Base-by-base conservation (phyloP, 148 eudicot genomes). In the Bassia scoparia region DNA sequence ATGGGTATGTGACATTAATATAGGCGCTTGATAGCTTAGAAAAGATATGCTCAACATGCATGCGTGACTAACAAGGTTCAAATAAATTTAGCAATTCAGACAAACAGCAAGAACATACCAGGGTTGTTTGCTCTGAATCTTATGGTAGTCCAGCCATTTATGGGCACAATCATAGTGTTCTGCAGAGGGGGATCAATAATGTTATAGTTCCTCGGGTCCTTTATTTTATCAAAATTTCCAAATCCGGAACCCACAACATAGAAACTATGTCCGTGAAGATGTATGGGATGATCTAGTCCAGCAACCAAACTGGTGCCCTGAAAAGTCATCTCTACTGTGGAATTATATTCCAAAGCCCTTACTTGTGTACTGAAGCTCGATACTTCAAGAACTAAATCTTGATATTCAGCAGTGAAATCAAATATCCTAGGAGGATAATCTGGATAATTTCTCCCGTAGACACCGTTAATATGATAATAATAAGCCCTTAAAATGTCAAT, bases 81-180 rank as follows among this genome's bases (percentile, higher is more conserved):
- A 6, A 56, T 30, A 26, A n/a, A 58, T 12, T 58, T 27, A 58
- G 34, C 33, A 27, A 29, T 37, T 7, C 3, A 37, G 41, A 17
- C 34, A 58, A 29, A 26, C 11, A 34, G 34, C 17, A 56, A 63
- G 23, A 35, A 69, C 69, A 0, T 71, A 82, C 81, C 84, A 30
- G 84, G 84, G 72, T 82, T 82, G 7, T 82, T 35, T 13, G 84
- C 81, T 59, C 17, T 53, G 74, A 82, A 82, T 74, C 84, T 70
- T 48, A 82, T 61, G 26, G 84, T 50, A 6, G 77, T 48, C 84
- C 81, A 82, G 3, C 84, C 84, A 75, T 75, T 75, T 71, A 15
- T 71, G 2, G 78, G 84, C 33, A 82, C 81, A 50, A 75, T 16
- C 27, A 71, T 79, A 14, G 81, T 82, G 69, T 71, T 82, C 53